phyloP scores from a whole-genome alignment of 441 rosid genomes.

The Euphorbia schlechtendalii region DNA sequence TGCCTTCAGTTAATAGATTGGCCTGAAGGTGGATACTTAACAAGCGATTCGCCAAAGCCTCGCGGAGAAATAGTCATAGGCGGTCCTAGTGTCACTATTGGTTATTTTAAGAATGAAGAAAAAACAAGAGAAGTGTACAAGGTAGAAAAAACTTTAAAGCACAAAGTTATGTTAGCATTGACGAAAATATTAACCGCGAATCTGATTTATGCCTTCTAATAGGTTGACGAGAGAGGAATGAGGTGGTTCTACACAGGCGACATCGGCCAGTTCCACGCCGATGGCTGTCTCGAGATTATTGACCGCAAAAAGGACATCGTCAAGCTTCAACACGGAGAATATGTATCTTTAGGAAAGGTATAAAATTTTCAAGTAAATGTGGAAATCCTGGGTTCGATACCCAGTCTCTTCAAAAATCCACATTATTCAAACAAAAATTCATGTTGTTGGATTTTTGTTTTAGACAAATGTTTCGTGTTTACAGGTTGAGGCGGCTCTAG shows the following conservation, averaged over 20 bases:
- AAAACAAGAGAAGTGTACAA: conserved; percentile 81
- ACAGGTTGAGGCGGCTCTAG: conserved; percentile 88
- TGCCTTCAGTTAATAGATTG: conserved; percentile 82
- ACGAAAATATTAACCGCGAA: not conserved
- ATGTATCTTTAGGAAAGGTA: conserved; percentile 96
- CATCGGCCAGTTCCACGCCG: conserved; percentile 79
- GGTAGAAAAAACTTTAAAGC: too few species aligned
- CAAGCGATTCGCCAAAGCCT: conserved; percentile 73
- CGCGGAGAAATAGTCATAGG: conserved; percentile 97
- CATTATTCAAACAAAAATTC: too few species aligned
- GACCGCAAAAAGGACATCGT: conserved; percentile 95
- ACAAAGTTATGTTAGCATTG: too few species aligned
- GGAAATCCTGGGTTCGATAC: too few species aligned
- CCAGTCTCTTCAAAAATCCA: too few species aligned
- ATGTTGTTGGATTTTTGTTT: not conserved
- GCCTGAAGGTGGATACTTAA: conserved; percentile 90
- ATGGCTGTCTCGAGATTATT: conserved; percentile 96
- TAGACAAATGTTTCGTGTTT: conserved; percentile 16
- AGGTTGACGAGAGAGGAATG: conserved; percentile 94
- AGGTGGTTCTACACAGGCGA: conserved; percentile 98
- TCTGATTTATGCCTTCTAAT: conserved; percentile 15
- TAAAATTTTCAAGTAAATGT: too few species aligned
- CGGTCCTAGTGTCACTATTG: conserved; percentile 83
- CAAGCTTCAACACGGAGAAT: conserved; percentile 97
- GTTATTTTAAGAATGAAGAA: conserved; percentile 88